Conservation (phyloP, 2,329 filamentous ascomycete species). For the Epichloe brachyelytri region DNA sequence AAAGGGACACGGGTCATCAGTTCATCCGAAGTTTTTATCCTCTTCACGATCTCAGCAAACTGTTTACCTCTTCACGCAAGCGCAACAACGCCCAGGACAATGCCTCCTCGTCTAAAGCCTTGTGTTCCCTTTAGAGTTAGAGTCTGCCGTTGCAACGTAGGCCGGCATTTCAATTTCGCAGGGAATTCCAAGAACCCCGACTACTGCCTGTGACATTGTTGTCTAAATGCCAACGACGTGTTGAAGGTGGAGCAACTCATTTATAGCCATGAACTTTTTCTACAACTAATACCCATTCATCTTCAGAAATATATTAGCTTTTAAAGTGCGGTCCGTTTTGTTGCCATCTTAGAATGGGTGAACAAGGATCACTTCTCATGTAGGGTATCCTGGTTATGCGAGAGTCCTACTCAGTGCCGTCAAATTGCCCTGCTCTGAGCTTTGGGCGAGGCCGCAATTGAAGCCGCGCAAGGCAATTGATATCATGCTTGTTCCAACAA, state of each 20-base stretch:
- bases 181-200: no score
- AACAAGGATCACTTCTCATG: constrained; percentile 10
- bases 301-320: constrained; percentile 11
- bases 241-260: no score
- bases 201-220: no score
- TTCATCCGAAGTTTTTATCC: background rate
- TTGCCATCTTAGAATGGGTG: constrained; percentile 12
- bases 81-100: background rate
- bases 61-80: background rate
- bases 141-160: background rate
- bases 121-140: background rate
- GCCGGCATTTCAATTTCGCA: background rate
- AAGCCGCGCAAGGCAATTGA: no score
- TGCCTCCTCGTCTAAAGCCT: constrained; percentile 1
- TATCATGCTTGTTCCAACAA: background rate
- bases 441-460: no score
- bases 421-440: no score
- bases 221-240: no score
- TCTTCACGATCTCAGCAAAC: background rate
- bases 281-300: constrained; percentile 9
- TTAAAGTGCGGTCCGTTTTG: constrained; percentile 9
- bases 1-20: background rate
- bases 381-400: no score
- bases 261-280: no score
- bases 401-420: no score